phyloP scores from a whole-genome alignment of 2,329 filamentous ascomycete species.

The Ceratocystis cubensis region DNA sequence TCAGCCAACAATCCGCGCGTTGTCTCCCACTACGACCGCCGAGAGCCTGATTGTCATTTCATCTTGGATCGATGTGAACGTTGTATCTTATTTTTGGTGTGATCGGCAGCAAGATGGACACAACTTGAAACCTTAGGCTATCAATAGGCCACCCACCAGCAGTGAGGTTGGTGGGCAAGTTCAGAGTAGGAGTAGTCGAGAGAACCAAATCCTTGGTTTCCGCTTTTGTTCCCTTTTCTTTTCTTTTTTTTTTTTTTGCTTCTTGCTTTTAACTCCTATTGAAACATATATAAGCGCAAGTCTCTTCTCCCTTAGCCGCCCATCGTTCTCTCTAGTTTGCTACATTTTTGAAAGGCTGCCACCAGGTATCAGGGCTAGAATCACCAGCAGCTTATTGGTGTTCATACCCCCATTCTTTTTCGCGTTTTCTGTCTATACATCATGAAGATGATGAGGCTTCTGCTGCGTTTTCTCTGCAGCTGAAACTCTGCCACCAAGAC shows the following conservation, averaged over 20 bases:
- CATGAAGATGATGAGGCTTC: too few species aligned
- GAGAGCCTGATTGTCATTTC: slow-evolving; percentile 3
- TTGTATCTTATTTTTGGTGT: background rate
- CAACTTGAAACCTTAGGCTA: background rate
- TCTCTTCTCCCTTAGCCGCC: background rate
- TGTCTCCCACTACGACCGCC: background rate
- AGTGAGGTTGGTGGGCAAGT: background rate
- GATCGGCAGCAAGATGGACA: background rate
- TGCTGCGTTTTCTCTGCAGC: background rate
- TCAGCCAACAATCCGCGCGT: background rate
- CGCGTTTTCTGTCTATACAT: background rate
- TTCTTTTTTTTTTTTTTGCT: background rate
- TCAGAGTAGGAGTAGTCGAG: background rate
- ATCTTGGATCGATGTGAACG: background rate
- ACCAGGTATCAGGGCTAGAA: too few species aligned
- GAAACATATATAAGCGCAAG: background rate
- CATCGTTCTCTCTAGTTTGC: background rate
- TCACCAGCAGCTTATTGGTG: too few species aligned
- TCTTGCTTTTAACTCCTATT: background rate
- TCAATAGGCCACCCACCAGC: background rate
- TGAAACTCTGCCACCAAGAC: background rate
- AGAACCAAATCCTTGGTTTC: background rate
- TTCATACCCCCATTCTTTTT: background rate
- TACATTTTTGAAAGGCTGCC: too few species aligned
- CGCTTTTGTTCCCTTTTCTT: background rate